phyloP scores from a whole-genome alignment of 257 asterid species.

The Nicotiana obtusifolia region DNA sequence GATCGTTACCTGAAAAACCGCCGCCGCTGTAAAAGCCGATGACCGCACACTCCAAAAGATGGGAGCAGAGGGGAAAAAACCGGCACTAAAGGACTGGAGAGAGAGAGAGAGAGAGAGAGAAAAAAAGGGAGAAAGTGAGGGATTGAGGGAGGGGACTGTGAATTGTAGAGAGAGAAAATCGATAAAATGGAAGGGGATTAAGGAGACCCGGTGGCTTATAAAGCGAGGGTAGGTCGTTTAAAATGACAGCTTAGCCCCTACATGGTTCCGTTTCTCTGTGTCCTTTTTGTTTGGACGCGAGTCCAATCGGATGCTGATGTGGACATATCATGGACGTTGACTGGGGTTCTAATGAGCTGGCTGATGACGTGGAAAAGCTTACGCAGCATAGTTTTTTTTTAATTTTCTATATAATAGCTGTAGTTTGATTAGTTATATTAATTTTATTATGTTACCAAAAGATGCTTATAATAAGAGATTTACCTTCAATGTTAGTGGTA shows the following conservation, averaged over 20 bases:
- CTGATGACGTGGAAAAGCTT: neutral
- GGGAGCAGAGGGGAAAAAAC: neutral
- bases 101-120: neutral
- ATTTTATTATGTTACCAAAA: no score
- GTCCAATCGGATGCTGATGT: conserved; percentile 3
- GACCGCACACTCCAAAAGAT: neutral
- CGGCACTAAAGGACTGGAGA: neutral
- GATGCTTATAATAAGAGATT: no score
- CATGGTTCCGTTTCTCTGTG: neutral
- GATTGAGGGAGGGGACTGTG: neutral
- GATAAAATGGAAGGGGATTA: no score
- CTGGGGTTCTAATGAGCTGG: conserved; percentile 4
- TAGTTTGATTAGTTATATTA: no score
- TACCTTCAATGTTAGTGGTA: no score
- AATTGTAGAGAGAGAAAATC: conserved; percentile 11
- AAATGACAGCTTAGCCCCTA: conserved; percentile 11
- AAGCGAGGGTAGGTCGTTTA: neutral
- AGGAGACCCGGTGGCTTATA: neutral
- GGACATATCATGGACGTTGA: conserved; percentile 12
- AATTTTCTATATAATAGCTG: no score
- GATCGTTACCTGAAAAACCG: conserved; percentile 3
- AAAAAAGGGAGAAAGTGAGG: neutral
- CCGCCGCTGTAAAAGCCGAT: neutral
- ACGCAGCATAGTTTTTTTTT: no score
- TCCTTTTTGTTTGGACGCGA: neutral